Evolutionary conservation across 1,284 basidiomycete species (phyloP).

Genomic region (Ceratobasidium sp.): DNA sequence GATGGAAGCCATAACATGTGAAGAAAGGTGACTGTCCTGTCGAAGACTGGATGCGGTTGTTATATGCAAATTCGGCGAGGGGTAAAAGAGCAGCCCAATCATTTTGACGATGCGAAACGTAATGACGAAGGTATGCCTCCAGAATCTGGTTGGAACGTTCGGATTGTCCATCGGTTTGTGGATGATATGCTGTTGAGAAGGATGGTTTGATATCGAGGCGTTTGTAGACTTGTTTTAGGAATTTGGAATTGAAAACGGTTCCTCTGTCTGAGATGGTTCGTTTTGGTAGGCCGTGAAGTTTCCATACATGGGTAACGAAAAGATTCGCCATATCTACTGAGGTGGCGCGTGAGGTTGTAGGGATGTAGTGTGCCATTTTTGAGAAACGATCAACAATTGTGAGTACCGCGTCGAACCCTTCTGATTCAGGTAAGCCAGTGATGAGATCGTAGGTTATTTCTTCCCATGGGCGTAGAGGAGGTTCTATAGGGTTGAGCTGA

Average conservation of each 20-base stretch:
- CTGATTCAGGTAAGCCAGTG: not conserved
- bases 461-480: slow-evolving; percentile 9
- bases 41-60: slow-evolving; percentile 38
- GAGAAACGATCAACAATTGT: not conserved
- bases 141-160: slow-evolving; percentile 52
- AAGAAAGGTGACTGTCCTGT: slow-evolving; percentile 50
- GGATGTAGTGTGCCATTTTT: not conserved
- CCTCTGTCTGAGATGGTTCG: slow-evolving; percentile 17
- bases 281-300: slow-evolving; percentile 12
- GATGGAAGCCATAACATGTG: slow-evolving; percentile 48
- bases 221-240: slow-evolving; percentile 46
- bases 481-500: not conserved
- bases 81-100: slow-evolving; percentile 47
- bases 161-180: slow-evolving; percentile 54
- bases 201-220: slow-evolving; percentile 42
- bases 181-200: slow-evolving; percentile 52
- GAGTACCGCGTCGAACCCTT: not conserved
- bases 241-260: slow-evolving; percentile 47
- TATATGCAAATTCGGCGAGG: slow-evolving; percentile 47
- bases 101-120: slow-evolving; percentile 45
- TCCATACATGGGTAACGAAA: slow-evolving; percentile 13
- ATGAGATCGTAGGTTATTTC: slow-evolving; percentile 7
- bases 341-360: not conserved
- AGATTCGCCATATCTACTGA: slow-evolving; percentile 3
- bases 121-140: slow-evolving; percentile 48